Conservation (phyloP, 257 asterid species). For the Phtheirospermum japonicum region DNA sequence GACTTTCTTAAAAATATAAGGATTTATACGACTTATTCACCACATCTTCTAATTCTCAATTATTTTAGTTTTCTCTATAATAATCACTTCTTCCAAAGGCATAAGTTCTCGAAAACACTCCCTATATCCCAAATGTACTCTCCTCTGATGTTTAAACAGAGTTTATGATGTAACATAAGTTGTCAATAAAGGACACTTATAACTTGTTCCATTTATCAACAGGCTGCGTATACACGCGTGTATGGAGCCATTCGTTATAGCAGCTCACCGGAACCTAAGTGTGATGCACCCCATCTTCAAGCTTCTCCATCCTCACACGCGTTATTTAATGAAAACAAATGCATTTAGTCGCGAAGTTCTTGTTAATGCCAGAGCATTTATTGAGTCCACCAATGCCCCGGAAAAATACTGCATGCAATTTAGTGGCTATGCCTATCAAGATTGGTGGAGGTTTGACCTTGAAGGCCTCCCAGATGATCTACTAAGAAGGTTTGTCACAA, state of each 20-base stretch:
- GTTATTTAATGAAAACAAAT: background rate
- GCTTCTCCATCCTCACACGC: background rate
- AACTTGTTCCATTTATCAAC: background rate
- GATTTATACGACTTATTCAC: too few species aligned
- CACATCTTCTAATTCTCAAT: too few species aligned
- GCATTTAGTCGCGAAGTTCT: constrained; percentile 3
- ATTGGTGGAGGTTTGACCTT: constrained; percentile 7
- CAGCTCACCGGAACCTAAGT: constrained; percentile 2
- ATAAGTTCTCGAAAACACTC: too few species aligned
- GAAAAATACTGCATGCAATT: background rate
- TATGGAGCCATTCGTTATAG: background rate
- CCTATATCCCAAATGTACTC: too few species aligned
- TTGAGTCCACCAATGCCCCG: background rate
- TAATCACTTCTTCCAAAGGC: too few species aligned
- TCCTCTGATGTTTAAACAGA: too few species aligned
- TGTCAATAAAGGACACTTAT: too few species aligned
- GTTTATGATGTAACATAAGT: too few species aligned
- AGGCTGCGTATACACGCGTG: constrained; percentile 1
- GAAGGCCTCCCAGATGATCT: background rate
- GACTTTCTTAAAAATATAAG: too few species aligned
- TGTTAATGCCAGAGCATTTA: background rate
- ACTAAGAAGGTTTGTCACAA: background rate
- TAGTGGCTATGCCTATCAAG: background rate
- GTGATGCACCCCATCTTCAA: background rate
- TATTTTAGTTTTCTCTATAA: too few species aligned